phyloP scores from a whole-genome alignment of 345 rosid genomes.

The Erucastrum elatum region DNA sequence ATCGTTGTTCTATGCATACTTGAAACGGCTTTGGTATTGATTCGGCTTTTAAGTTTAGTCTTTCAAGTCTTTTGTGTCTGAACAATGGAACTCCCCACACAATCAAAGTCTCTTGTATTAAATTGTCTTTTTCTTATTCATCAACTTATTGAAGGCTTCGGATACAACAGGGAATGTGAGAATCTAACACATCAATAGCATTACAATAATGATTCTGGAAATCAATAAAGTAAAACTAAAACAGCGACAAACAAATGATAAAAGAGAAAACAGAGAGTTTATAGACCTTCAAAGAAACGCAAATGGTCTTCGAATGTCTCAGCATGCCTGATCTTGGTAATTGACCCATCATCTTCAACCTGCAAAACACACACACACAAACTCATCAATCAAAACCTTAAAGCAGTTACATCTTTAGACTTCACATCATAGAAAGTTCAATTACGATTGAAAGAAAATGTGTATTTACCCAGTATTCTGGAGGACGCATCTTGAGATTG shows the following conservation, averaged over 20 bases:
- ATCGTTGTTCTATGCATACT: not conserved
- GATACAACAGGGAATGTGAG: not conserved
- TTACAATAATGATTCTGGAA: not conserved
- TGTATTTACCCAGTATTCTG: slow-evolving; percentile 88
- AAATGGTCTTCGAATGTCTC: slow-evolving; percentile 88
- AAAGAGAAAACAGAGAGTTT: slow-evolving; percentile 8
- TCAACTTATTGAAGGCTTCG: not conserved
- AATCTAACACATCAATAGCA: not conserved
- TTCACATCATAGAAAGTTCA: not conserved
- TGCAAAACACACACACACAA: slow-evolving; percentile 21
- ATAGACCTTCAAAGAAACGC: slow-evolving; percentile 74
- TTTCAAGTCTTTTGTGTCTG: not conserved
- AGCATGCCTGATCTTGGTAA: slow-evolving; percentile 75
- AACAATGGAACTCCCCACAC: not conserved
- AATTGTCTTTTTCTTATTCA: not conserved
- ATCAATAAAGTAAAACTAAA: not conserved
- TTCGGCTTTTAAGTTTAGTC: not conserved
- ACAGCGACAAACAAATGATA: not conserved
- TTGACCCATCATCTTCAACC: slow-evolving; percentile 87
- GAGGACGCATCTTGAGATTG: slow-evolving; percentile 99
- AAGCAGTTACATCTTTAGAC: not conserved
- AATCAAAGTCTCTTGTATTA: not conserved
- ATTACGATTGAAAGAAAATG: not conserved
- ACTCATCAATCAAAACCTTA: not conserved
- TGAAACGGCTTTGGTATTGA: not conserved